phyloP scores from a whole-genome alignment of 768 basidiomycete species.

The Lactarius sp. region DNA sequence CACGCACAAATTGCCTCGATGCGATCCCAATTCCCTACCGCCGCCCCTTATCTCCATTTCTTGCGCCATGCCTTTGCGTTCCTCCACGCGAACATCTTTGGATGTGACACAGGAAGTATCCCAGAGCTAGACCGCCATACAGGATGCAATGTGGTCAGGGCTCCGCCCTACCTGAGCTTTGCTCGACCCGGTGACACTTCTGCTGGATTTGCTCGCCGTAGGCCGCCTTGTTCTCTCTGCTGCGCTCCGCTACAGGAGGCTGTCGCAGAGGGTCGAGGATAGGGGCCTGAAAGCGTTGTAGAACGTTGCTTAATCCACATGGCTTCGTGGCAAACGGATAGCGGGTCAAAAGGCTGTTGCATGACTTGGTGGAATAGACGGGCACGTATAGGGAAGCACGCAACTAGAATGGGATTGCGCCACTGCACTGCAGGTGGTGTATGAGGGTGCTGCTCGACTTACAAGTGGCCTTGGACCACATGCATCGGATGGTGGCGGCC shows the following conservation, averaged over 20 bases:
- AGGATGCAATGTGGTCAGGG: conserved; percentile 21
- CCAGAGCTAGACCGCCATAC: conserved; percentile 17
- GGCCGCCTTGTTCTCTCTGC: conserved; percentile 17
- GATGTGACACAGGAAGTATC: not conserved
- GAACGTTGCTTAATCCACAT: conserved; percentile 23
- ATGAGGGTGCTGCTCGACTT: conserved; percentile 12
- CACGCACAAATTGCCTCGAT: not conserved
- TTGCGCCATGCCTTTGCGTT: conserved; percentile 2
- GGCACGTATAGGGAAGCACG: conserved; percentile 21
- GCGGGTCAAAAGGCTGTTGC: conserved; percentile 7
- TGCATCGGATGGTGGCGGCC: conserved; percentile 16
- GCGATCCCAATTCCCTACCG: not conserved
- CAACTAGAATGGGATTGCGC: conserved; percentile 6
- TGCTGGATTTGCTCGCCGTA: conserved; percentile 25
- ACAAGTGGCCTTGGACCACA: conserved; percentile 1
- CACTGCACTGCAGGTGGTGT: conserved; percentile 8
- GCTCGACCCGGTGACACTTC: conserved; percentile 25
- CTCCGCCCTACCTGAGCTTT: conserved; percentile 15
- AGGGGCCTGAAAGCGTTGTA: conserved; percentile 22
- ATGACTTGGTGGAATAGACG: conserved; percentile 9
- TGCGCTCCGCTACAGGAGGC: conserved; percentile 4
- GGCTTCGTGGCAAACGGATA: conserved; percentile 15
- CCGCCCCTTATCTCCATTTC: conserved; percentile 2
- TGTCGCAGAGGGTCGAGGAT: conserved; percentile 6
- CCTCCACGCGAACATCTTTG: not conserved